Evolutionary conservation across 306 rosid species (phyloP).

Genomic region (Purshia tridentata): DNA sequence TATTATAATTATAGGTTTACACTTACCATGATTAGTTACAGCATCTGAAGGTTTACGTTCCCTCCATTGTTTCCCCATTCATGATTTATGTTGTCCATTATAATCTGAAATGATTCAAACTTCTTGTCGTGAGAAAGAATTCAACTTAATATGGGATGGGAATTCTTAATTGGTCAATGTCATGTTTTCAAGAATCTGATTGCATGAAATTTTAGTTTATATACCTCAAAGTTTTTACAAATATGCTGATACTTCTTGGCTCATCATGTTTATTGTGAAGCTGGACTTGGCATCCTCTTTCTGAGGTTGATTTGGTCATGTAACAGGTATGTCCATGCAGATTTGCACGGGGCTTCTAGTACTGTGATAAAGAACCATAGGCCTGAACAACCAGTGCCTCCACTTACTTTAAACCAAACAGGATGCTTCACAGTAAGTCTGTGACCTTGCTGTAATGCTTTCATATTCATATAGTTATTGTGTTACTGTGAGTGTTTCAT

Average conservation of each 20-base stretch:
- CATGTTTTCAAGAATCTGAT: not conserved
- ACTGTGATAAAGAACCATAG: constrained; percentile 87
- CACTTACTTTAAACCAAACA: constrained; percentile 89
- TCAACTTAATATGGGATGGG: not conserved
- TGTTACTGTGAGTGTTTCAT: constrained; percentile 32
- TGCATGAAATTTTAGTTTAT: constrained; percentile 1
- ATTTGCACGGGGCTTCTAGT: constrained; percentile 95
- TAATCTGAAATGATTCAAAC: not conserved
- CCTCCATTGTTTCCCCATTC: not conserved
- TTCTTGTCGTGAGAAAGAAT: not conserved
- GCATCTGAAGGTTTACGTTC: not conserved
- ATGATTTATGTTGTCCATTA: not conserved
- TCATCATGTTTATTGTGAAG: constrained; percentile 7
- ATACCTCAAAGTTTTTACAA: not conserved
- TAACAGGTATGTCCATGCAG: constrained; percentile 90
- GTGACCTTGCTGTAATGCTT: constrained; percentile 20
- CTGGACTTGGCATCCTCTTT: constrained; percentile 31
- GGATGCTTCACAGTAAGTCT: constrained; percentile 89
- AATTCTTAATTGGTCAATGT: not conserved
- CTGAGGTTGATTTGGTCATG: constrained; percentile 32
- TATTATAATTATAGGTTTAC: constrained; percentile 5
- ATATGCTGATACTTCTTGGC: not conserved
- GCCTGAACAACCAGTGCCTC: constrained; percentile 87
- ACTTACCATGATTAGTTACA: not conserved
- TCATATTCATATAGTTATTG: constrained; percentile 19